Conservation (phyloP, 176 grass and related monocot species). For the Zizania latifolia region DNA sequence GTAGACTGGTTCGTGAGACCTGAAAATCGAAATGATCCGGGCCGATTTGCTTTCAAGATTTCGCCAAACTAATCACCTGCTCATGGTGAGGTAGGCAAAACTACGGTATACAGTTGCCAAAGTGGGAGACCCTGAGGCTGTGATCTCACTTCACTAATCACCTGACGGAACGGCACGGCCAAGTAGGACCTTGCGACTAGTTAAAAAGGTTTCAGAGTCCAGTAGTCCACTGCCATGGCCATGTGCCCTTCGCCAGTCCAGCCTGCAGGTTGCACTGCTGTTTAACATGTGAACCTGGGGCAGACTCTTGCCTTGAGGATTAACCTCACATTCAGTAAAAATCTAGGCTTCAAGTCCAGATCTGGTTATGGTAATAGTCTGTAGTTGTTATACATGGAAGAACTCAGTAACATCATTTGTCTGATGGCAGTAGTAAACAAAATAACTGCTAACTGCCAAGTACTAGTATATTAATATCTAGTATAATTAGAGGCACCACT, state of each 20-base stretch:
- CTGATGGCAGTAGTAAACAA: neutral
- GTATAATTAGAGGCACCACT: slow-evolving; percentile 31
- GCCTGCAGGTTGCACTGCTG: slow-evolving; percentile 21
- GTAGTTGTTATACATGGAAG: neutral
- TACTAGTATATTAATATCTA: slow-evolving; percentile 15
- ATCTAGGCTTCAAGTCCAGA: neutral
- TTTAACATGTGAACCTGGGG: slow-evolving; percentile 25
- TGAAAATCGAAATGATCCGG: too few relatives aligned
- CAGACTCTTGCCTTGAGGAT: slow-evolving; percentile 27
- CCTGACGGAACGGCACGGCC: neutral
- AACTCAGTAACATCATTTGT: slow-evolving; percentile 8
- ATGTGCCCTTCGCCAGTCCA: slow-evolving; percentile 18
- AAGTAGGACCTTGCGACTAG: neutral
- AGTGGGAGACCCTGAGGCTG: neutral
- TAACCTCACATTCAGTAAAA: slow-evolving; percentile 29
- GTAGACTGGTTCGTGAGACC: too few relatives aligned
- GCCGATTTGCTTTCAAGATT: neutral
- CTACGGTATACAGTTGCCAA: neutral
- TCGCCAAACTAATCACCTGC: neutral
- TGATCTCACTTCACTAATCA: neutral
- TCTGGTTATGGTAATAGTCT: slow-evolving; percentile 5
- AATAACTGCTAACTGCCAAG: neutral
- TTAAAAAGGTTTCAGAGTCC: slow-evolving; percentile 15
- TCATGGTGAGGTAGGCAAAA: neutral
- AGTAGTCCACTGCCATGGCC: slow-evolving; percentile 14